phyloP scores from a whole-genome alignment of 768 basidiomycete genomes.

The Tylopilus felleus region DNA sequence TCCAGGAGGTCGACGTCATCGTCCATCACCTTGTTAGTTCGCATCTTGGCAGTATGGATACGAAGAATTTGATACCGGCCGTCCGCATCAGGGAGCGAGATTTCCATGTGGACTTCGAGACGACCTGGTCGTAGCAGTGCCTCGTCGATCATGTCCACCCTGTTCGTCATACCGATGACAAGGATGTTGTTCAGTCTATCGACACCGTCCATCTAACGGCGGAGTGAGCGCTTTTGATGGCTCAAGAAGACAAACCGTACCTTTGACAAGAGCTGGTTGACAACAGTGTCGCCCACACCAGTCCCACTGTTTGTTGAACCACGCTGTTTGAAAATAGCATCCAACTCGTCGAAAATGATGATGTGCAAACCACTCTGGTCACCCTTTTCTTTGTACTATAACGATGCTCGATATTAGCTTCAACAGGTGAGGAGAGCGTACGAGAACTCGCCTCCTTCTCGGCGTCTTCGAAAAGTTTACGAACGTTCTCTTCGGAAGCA shows the following conservation, averaged over 20 bases:
- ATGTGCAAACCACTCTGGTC: slow-evolving; percentile 98
- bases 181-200: slow-evolving; percentile 99
- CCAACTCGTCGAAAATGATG: slow-evolving; percentile 98
- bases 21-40: slow-evolving; percentile 87
- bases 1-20: slow-evolving; percentile 77
- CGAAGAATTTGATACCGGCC: slow-evolving; percentile 91
- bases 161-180: slow-evolving; percentile 99
- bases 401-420: slow-evolving; percentile 1
- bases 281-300: slow-evolving; percentile 97
- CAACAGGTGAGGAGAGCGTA: not conserved
- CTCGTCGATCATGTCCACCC: slow-evolving; percentile 98
- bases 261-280: slow-evolving; percentile 98
- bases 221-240: slow-evolving; percentile 10
- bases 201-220: slow-evolving; percentile 91
- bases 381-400: slow-evolving; percentile 92
- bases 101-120: slow-evolving; percentile 99
- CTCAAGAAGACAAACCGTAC: slow-evolving; percentile 33
- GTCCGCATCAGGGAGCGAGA: slow-evolving; percentile 91
- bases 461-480: slow-evolving; percentile 96
- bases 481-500: slow-evolving; percentile 94
- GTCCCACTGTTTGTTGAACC: slow-evolving; percentile 89
- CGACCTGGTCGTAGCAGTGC: slow-evolving; percentile 95
- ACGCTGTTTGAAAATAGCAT: slow-evolving; percentile 98
- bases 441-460: slow-evolving; percentile 76
- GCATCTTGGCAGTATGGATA: slow-evolving; percentile 96